Evolutionary conservation across 257 asterid species (phyloP).

Genomic region (Forsythia viridissima): DNA sequence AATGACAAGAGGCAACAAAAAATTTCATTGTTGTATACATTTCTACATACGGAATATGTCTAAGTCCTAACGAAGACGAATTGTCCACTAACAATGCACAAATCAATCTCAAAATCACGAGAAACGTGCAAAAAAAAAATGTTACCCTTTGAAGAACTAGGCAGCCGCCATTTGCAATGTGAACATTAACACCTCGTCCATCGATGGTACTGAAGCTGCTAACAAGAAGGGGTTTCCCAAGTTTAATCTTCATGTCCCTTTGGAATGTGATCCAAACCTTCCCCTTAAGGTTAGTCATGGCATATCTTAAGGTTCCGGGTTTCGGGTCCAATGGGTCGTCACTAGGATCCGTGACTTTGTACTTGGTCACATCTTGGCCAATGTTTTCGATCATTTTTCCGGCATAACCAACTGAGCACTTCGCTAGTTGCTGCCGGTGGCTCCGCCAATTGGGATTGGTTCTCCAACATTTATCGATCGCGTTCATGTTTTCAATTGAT

Average conservation of each 20-base stretch:
- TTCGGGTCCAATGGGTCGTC: slow-evolving; percentile 67
- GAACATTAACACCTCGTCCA: slow-evolving; percentile 69
- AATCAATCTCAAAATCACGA: too few species aligned
- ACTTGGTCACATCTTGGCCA: slow-evolving; percentile 39
- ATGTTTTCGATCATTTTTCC: slow-evolving; percentile 71
- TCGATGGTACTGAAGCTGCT: slow-evolving; percentile 70
- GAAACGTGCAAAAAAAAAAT: background rate
- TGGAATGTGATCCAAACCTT: slow-evolving; percentile 81
- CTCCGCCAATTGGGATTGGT: slow-evolving; percentile 51
- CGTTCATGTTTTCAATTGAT: slow-evolving; percentile 39
- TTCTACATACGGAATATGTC: too few species aligned
- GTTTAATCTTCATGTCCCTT: slow-evolving; percentile 60
- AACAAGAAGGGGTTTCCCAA: slow-evolving; percentile 64
- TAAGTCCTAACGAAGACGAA: too few species aligned
- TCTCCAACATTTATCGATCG: slow-evolving; percentile 75
- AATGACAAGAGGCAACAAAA: background rate
- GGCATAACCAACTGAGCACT: slow-evolving; percentile 64
- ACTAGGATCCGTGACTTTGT: slow-evolving; percentile 55
- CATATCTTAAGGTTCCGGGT: slow-evolving; percentile 73
- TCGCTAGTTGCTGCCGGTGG: slow-evolving; percentile 61
- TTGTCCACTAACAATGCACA: too few species aligned
- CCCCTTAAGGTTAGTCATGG: slow-evolving; percentile 50
- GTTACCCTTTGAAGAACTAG: slow-evolving; percentile 53
- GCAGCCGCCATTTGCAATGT: slow-evolving; percentile 66
- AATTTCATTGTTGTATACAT: too few species aligned